phyloP scores from a whole-genome alignment of 257 asterid genomes.

The Fraxinus cuspidata region DNA sequence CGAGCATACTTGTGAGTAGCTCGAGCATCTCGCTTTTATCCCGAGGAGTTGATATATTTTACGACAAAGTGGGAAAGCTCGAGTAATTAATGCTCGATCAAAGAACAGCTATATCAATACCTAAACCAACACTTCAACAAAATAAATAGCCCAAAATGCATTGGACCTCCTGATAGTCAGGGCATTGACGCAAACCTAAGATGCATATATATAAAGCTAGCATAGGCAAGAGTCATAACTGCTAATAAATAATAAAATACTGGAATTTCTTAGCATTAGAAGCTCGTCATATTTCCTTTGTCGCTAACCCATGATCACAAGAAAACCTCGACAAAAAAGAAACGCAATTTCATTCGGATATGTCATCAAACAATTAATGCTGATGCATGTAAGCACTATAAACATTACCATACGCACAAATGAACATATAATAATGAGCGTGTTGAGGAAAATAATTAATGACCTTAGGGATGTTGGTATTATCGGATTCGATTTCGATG shows the following conservation, averaged over 20 bases:
- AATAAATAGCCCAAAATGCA: not conserved
- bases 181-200: not conserved
- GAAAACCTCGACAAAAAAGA: not conserved
- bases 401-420: not conserved
- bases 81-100: too few species aligned
- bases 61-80: too few species aligned
- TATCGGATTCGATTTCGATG: slow-evolving; percentile 41
- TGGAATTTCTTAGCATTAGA: not conserved
- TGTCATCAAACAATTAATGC: slow-evolving; percentile 54
- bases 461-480: slow-evolving; percentile 64
- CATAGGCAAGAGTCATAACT: not conserved
- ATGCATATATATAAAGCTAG: not conserved
- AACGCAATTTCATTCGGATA: slow-evolving; percentile 7
- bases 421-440: not conserved
- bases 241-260: not conserved
- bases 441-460: not conserved
- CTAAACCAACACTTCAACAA: not conserved
- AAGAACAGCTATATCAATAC: too few species aligned
- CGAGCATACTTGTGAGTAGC: too few species aligned
- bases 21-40: too few species aligned
- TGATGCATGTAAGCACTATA: slow-evolving; percentile 4
- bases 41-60: too few species aligned
- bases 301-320: not conserved
- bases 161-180: not conserved
- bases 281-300: not conserved